Evolutionary conservation across 805 yeast genomes (phyloP).

Genomic region (Candida endomychidarum): DNA sequence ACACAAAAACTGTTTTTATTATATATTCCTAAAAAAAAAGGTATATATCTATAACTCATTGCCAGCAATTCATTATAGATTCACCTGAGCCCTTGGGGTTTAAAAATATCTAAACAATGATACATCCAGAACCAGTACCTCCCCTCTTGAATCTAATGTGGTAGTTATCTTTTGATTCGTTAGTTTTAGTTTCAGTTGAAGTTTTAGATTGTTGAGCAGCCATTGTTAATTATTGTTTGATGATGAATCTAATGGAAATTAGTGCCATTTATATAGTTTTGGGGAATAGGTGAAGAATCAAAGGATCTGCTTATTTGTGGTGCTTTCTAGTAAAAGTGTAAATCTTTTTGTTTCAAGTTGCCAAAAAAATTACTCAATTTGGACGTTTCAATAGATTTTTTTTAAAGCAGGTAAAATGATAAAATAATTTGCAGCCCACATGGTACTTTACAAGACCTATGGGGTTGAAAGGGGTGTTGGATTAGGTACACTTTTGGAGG

Average conservation of each 20-base stretch:
- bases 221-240: conserved; percentile 1
- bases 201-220: conserved; percentile 8
- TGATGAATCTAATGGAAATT: neutral
- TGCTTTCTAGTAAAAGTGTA: no score
- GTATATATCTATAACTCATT: conserved; percentile 1
- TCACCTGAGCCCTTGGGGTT: no score
- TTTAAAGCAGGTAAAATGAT: no score
- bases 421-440: no score
- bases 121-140: conserved; percentile 2
- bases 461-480: no score
- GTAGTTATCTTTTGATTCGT: conserved; percentile 6
- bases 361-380: conserved; percentile 2
- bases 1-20: no score
- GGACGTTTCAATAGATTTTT: conserved; percentile 6
- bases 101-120: conserved; percentile 8
- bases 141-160: conserved; percentile 1
- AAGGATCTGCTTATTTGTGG: neutral
- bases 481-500: no score
- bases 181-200: conserved; percentile 3
- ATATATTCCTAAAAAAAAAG: conserved; percentile 1
- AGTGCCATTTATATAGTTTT: conserved; percentile 2
- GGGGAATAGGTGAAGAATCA: neutral
- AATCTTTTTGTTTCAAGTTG: conserved; percentile 4
- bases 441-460: no score
- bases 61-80: neutral